Conservation (phyloP, 306 rosid species). For the Carpinus viminea region DNA sequence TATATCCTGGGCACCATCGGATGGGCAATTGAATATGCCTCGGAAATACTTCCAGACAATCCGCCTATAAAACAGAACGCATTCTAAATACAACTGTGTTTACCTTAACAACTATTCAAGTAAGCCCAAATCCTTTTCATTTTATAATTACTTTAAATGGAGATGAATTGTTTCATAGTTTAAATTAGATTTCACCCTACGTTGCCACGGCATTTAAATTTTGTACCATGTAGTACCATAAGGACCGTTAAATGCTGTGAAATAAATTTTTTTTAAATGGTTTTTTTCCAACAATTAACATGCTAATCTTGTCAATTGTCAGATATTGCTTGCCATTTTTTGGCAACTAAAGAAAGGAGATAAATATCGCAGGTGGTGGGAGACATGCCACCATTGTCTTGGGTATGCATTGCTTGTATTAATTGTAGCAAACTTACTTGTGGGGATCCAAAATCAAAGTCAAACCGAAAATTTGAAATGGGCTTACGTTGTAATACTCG, state of each 20-base stretch:
- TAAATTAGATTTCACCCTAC: no score
- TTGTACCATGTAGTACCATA: no score
- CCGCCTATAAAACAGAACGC: conserved; percentile 25
- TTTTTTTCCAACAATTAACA: conserved; percentile 7
- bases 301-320: background rate
- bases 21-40: conserved; percentile 42
- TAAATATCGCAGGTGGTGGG: conserved; percentile 21
- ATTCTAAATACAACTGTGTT: conserved; percentile 43
- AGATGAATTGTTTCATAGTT: no score
- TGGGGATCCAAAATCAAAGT: conserved; percentile 40
- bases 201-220: no score
- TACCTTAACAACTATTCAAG: conserved; percentile 47
- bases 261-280: no score
- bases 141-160: no score
- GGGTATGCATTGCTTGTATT: conserved; percentile 39
- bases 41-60: conserved; percentile 28
- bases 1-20: conserved; percentile 50
- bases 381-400: conserved; percentile 28
- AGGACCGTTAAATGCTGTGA: no score
- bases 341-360: conserved; percentile 35
- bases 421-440: conserved; percentile 39
- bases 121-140: conserved; percentile 15
- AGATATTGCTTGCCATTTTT: conserved; percentile 44
- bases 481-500: conserved; percentile 44
- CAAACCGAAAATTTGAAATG: conserved; percentile 41